phyloP scores from a whole-genome alignment of 768 basidiomycete species.

The Rhizopogon salebrosus region DNA sequence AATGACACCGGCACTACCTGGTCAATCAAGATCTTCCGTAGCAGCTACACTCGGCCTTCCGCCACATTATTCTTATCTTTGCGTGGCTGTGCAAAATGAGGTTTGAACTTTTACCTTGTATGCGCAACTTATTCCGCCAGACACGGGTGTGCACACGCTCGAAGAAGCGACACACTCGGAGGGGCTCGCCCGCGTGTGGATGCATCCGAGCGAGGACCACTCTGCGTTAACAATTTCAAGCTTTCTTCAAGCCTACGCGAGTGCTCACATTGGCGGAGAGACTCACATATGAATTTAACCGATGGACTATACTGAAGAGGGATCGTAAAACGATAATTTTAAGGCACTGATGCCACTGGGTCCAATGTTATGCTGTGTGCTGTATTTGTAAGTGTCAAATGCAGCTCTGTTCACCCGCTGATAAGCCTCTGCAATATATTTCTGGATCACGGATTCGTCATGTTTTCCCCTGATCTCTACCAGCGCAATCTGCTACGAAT shows the following conservation, averaged over 20 bases:
- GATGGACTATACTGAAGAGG: too few relatives aligned
- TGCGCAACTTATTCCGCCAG: not conserved
- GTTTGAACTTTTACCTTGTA: not conserved
- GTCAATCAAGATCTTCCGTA: not conserved
- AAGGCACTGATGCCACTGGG: too few relatives aligned
- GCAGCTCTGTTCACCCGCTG: not conserved
- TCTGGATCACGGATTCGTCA: not conserved
- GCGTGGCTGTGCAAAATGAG: not conserved
- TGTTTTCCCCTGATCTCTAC: not conserved
- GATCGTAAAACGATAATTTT: too few relatives aligned
- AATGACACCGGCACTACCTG: not conserved
- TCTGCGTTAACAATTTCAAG: too few relatives aligned
- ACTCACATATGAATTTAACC: too few relatives aligned
- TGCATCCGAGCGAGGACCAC: too few relatives aligned
- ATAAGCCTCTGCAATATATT: not conserved
- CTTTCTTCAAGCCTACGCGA: too few relatives aligned
- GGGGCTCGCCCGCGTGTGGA: not conserved
- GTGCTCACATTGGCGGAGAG: too few relatives aligned
- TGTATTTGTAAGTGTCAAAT: not conserved
- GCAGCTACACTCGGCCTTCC: not conserved
- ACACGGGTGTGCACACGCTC: too few relatives aligned
- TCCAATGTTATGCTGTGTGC: too few relatives aligned
- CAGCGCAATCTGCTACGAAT: not conserved
- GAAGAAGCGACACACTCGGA: too few relatives aligned
- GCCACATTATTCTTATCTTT: not conserved